Conservation (phyloP, 805 yeast species). For the Geotrichum ghanense region DNA sequence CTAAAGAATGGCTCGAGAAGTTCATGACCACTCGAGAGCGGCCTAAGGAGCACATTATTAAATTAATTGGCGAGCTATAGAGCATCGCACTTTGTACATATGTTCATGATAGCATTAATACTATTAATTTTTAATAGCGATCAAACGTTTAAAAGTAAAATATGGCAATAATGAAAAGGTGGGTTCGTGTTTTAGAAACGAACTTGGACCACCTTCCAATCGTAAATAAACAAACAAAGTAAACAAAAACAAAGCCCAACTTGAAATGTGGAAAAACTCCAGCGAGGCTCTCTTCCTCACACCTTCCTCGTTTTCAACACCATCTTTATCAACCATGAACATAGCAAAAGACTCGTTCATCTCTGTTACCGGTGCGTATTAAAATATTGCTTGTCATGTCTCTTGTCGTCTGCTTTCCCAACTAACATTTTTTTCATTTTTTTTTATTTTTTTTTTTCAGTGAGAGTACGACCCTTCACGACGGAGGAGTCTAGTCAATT, state of each 20-base stretch:
- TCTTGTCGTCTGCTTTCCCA: background rate
- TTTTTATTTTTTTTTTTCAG: constrained; percentile 8
- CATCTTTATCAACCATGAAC: constrained; percentile 2
- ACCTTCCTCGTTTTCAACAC: background rate
- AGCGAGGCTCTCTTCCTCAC: no score
- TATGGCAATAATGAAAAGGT: no score
- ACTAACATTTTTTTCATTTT: background rate
- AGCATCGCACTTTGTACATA: no score
- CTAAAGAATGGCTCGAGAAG: background rate
- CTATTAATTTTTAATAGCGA: no score
- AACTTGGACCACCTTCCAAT: no score
- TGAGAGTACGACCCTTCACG: constrained; percentile 79
- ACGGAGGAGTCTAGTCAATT: constrained; percentile 39
- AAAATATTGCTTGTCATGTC: background rate
- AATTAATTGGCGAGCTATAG: no score
- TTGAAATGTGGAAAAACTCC: no score
- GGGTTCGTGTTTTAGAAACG: no score
- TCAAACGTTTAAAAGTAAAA: no score
- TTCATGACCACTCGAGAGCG: background rate
- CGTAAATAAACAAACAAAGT: no score
- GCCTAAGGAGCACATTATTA: background rate
- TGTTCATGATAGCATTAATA: no score
- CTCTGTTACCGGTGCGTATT: constrained; percentile 16
- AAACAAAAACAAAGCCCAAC: no score
- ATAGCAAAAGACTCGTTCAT: constrained; percentile 16